These are phyloP conservation scores for Murraya koenigii DNA, from an alignment of 345 rosid species.

Conservation along the genomic window DNA sequence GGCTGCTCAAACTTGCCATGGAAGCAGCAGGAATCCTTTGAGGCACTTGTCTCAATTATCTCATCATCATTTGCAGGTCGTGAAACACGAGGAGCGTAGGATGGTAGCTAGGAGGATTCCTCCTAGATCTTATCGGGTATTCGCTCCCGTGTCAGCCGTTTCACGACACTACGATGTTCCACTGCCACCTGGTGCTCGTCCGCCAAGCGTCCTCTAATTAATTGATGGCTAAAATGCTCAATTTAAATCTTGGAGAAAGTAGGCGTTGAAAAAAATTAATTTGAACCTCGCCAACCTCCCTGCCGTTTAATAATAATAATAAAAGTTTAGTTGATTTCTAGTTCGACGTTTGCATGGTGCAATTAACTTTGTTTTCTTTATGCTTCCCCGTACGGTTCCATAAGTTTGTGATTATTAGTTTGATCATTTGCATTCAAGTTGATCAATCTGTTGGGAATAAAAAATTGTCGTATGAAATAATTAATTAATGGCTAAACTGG, in stretches of 20 bases:
- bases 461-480: no score
- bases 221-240: no score
- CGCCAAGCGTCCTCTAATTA: not conserved
- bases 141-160: not conserved
- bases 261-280: no score
- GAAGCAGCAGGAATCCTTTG: not conserved
- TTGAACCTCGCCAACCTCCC: no score
- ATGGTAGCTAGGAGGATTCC: not conserved
- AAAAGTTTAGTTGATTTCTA: no score
- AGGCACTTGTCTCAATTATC: not conserved
- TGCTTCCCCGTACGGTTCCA: not conserved
- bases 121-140: not conserved
- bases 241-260: no score
- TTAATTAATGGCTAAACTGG: no score
- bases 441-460: not conserved
- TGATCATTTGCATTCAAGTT: not conserved
- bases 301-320: no score
- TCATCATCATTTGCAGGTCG: not conserved
- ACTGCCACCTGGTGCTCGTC: not conserved
- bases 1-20: not conserved
- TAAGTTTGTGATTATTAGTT: not conserved
- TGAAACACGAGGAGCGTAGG: not conserved
- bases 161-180: not conserved
- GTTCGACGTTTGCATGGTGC: no score
- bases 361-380: not conserved